These are phyloP conservation scores for Nigrospora sphaerica DNA, from an alignment of 2,329 filamentous ascomycete genomes.

Conservation along the genomic window DNA sequence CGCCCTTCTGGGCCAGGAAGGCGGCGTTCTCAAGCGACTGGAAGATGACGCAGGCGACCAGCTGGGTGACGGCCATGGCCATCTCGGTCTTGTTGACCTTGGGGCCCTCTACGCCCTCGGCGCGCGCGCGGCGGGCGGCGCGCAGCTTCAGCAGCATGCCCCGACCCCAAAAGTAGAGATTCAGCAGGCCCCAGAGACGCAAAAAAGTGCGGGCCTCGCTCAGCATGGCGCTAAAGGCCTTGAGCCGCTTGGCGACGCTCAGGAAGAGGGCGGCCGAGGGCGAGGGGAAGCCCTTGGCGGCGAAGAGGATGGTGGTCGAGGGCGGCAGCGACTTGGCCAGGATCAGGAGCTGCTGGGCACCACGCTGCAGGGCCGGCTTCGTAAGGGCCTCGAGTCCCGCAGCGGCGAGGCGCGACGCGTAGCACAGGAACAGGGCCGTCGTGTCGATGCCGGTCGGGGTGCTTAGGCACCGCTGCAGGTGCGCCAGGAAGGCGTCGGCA, in stretches of 20 bases:
- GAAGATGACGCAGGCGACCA: slow-evolving; percentile 60
- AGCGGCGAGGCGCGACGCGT: slow-evolving; percentile 52
- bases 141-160: slow-evolving; percentile 31
- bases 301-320: slow-evolving; percentile 37
- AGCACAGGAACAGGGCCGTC: slow-evolving; percentile 62
- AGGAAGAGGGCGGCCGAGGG: slow-evolving; percentile 36
- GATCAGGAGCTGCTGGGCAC: slow-evolving; percentile 44
- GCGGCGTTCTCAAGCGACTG: slow-evolving; percentile 79
- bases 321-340: slow-evolving; percentile 44
- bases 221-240: slow-evolving; percentile 57
- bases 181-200: slow-evolving; percentile 70
- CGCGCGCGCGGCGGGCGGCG: slow-evolving; percentile 11
- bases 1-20: slow-evolving; percentile 67
- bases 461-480: slow-evolving; percentile 56
- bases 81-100: slow-evolving; percentile 34
- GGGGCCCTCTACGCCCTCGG: slow-evolving; percentile 19
- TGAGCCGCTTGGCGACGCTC: slow-evolving; percentile 44
- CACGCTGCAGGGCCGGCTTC: slow-evolving; percentile 48
- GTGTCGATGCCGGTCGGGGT: slow-evolving; percentile 65
- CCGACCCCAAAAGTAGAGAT: slow-evolving; percentile 63
- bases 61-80: slow-evolving; percentile 58
- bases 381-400: slow-evolving; percentile 44
- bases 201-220: slow-evolving; percentile 66
- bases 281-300: slow-evolving; percentile 26
- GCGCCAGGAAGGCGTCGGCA: slow-evolving; percentile 46